These are phyloP conservation scores for Arthrobotrys musiformis DNA, from an alignment of 2,329 filamentous ascomycete genomes.

Conservation along the genomic window DNA sequence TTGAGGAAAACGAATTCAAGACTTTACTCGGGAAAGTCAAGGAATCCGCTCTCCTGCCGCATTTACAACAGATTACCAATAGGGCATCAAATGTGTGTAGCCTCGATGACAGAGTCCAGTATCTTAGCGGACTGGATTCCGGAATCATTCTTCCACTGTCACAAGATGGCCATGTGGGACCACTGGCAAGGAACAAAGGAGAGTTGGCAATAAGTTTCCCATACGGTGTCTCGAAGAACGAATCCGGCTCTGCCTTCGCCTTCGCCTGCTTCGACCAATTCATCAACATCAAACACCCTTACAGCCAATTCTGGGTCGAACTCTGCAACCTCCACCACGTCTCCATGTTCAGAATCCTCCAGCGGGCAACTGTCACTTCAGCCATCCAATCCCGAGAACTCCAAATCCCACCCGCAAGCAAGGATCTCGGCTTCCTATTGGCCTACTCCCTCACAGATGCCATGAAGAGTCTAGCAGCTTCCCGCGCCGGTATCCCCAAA, in stretches of 20 bases:
- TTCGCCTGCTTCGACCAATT: slow-evolving; percentile 54
- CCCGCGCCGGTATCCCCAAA: slow-evolving; percentile 23
- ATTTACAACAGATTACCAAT: slow-evolving; percentile 43
- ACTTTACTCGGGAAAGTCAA: slow-evolving; percentile 27
- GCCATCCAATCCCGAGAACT: slow-evolving; percentile 43
- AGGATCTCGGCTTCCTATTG: slow-evolving; percentile 44
- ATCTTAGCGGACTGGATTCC: slow-evolving; percentile 45
- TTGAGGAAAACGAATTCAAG: slow-evolving; percentile 27
- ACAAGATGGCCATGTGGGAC: slow-evolving; percentile 33
- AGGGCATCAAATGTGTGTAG: slow-evolving; percentile 14
- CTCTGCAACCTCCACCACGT: slow-evolving; percentile 55
- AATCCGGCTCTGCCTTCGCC: slow-evolving; percentile 44
- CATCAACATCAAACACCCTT: slow-evolving; percentile 54
- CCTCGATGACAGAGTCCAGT: slow-evolving; percentile 43
- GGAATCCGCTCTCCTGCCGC: slow-evolving; percentile 23
- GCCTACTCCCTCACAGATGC: slow-evolving; percentile 45
- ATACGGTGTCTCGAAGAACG: slow-evolving; percentile 38
- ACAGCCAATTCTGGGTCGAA: slow-evolving; percentile 53
- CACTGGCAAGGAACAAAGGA: slow-evolving; percentile 21
- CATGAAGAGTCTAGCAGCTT: slow-evolving; percentile 43
- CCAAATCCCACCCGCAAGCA: slow-evolving; percentile 37
- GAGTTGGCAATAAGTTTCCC: slow-evolving; percentile 33
- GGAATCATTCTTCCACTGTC: slow-evolving; percentile 49
- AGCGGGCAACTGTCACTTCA: slow-evolving; percentile 39
- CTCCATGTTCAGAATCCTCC: slow-evolving; percentile 51